These are phyloP conservation scores for Serendipita sp. DNA, from an alignment of 768 basidiomycete genomes.

Conservation along the genomic window DNA sequence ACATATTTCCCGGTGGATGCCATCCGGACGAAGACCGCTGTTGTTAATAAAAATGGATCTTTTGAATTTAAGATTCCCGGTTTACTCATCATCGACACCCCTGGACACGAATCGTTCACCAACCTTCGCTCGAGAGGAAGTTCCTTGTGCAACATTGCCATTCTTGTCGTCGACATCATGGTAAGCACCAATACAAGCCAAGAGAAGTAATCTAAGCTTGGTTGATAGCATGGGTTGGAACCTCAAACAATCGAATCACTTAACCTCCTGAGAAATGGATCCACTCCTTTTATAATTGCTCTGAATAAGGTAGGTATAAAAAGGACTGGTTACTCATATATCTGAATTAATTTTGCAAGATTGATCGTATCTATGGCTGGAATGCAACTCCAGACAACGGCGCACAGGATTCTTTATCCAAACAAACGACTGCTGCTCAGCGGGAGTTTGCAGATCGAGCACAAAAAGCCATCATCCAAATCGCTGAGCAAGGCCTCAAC, in stretches of 20 bases:
- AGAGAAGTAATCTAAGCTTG: not conserved
- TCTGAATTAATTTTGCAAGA: constrained; percentile 29
- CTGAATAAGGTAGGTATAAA: constrained; percentile 63
- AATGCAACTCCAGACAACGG: constrained; percentile 77
- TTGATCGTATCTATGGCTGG: constrained; percentile 97
- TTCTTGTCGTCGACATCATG: constrained; percentile 98
- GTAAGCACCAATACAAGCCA: constrained; percentile 21
- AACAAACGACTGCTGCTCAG: constrained; percentile 62
- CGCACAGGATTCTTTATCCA: constrained; percentile 77
- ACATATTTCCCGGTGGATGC: constrained; percentile 97
- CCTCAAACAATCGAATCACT: constrained; percentile 96
- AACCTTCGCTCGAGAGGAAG: constrained; percentile 91
- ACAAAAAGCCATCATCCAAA: constrained; percentile 70
- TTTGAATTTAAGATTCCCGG: constrained; percentile 97
- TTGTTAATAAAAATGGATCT: constrained; percentile 78
- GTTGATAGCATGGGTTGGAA: constrained; percentile 78
- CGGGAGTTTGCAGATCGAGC: constrained; percentile 87
- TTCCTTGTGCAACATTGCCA: constrained; percentile 95
- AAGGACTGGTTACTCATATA: not conserved
- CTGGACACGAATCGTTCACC: constrained; percentile 98
- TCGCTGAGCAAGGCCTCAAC: constrained; percentile 97
- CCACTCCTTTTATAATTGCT: constrained; percentile 97
- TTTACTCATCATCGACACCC: constrained; percentile 90
- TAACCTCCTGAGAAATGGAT: constrained; percentile 74
- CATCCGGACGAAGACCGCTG: constrained; percentile 80